Evolutionary conservation across 2,329 filamentous ascomycete species (phyloP).

Genomic region (Epichloe gansuensis): DNA sequence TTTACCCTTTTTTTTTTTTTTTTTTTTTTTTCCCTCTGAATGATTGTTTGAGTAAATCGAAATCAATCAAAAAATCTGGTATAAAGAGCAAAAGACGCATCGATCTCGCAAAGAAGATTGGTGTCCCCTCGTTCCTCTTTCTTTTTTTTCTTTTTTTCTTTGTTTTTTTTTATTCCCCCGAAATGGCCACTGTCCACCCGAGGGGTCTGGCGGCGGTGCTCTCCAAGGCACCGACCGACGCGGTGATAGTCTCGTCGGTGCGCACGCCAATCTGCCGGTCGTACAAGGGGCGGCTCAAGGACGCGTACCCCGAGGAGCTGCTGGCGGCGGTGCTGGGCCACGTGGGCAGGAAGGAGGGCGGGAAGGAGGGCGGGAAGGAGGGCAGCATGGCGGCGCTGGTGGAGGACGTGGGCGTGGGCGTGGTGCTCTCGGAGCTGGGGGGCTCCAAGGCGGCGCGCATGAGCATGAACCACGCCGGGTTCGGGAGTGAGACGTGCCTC

Average conservation of each 20-base stretch:
- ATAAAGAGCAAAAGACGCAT: too few relatives aligned
- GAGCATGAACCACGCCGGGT: constrained; percentile 76
- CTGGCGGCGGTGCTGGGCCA: constrained; percentile 47
- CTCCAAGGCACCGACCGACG: constrained; percentile 64
- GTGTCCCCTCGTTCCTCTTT: neutral
- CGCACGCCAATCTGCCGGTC: constrained; percentile 77
- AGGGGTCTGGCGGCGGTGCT: constrained; percentile 62
- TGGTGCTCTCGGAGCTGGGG: constrained; percentile 86
- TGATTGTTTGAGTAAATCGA: too few relatives aligned
- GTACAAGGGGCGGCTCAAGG: constrained; percentile 71
- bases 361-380: too few relatives aligned
- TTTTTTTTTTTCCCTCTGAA: too few relatives aligned
- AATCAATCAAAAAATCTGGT: too few relatives aligned
- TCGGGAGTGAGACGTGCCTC: constrained; percentile 57
- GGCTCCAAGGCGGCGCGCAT: constrained; percentile 84
- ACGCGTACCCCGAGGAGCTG: constrained; percentile 83
- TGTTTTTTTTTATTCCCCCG: accelerated
- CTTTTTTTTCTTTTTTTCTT: neutral
- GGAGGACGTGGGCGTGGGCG: constrained; percentile 75
- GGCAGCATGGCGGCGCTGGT: constrained; percentile 46
- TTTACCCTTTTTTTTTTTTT: too few relatives aligned
- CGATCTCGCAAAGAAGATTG: too few relatives aligned
- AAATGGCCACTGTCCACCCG: constrained; percentile 5
- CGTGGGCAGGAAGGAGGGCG: constrained; percentile 31
- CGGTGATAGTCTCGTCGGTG: constrained; percentile 81